These are phyloP conservation scores for Abrus precatorius DNA, from an alignment of 306 rosid species.

Conservation along the genomic window DNA sequence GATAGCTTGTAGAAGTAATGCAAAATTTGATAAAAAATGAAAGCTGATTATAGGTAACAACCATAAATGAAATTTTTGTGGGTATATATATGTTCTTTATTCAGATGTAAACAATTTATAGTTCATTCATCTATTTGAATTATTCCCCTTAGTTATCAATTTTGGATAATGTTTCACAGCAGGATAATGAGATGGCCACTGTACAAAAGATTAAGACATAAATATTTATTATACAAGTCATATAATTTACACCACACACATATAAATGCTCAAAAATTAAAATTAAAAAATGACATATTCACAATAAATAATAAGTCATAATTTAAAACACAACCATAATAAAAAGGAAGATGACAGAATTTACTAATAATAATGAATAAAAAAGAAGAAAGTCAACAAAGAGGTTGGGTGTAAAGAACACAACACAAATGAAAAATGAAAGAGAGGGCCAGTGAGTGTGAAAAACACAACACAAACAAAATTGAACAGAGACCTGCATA, in stretches of 20 bases:
- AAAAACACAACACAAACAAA: background rate
- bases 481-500: background rate
- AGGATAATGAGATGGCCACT: background rate
- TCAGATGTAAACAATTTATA: background rate
- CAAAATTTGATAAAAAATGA: background rate
- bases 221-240: too few species aligned
- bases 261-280: background rate
- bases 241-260: background rate
- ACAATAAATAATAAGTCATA: background rate
- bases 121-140: background rate
- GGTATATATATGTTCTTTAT: background rate
- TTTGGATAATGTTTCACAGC: background rate
- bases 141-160: background rate
- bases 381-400: background rate
- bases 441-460: background rate
- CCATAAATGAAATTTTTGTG: background rate
- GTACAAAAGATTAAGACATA: too few species aligned
- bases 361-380: background rate
- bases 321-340: background rate
- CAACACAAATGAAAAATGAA: background rate
- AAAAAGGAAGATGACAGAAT: background rate
- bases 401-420: background rate
- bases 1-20: background rate
- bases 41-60: background rate
- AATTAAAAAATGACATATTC: background rate